phyloP scores from a whole-genome alignment of 202 grass and related monocot species.

The Musa balbisiana region DNA sequence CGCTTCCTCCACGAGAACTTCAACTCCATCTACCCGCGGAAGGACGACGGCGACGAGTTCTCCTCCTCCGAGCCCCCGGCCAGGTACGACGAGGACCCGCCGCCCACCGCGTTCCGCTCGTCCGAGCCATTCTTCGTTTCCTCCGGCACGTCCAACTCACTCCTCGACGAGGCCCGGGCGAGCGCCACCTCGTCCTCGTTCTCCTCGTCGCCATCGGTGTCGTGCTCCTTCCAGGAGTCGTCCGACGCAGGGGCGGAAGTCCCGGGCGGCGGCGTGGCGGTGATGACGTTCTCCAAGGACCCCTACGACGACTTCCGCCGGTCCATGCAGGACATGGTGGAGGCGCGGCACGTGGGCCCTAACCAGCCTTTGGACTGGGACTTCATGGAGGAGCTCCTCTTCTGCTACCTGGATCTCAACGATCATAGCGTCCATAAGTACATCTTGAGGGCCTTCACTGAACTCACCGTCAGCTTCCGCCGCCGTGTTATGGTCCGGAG shows the following conservation, averaged over 20 bases:
- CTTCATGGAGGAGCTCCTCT: constrained; percentile 66
- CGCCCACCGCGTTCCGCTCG: not conserved
- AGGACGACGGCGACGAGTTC: not conserved
- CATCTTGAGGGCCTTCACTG: constrained; percentile 50
- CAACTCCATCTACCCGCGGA: constrained; percentile 13
- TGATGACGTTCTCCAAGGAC: constrained; percentile 40
- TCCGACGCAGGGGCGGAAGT: not conserved
- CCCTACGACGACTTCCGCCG: constrained; percentile 52
- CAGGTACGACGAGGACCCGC: not conserved
- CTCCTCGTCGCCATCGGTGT: not conserved
- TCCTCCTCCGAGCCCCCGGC: not conserved
- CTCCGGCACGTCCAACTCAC: not conserved
- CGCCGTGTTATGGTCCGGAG: not conserved
- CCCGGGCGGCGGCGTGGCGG: constrained; percentile 19
- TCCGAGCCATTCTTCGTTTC: not conserved
- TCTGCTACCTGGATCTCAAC: constrained; percentile 64
- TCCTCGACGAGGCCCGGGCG: not conserved
- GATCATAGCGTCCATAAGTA: constrained; percentile 57
- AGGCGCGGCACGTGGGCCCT: not conserved
- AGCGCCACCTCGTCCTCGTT: not conserved
- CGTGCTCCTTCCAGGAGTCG: not conserved
- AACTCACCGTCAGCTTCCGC: constrained; percentile 41
- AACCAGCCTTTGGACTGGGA: constrained; percentile 17
- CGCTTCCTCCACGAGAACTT: constrained; percentile 26
- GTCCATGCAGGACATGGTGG: constrained; percentile 54